phyloP scores from a whole-genome alignment of 345 rosid species.

The Eucalyptus regnans region DNA sequence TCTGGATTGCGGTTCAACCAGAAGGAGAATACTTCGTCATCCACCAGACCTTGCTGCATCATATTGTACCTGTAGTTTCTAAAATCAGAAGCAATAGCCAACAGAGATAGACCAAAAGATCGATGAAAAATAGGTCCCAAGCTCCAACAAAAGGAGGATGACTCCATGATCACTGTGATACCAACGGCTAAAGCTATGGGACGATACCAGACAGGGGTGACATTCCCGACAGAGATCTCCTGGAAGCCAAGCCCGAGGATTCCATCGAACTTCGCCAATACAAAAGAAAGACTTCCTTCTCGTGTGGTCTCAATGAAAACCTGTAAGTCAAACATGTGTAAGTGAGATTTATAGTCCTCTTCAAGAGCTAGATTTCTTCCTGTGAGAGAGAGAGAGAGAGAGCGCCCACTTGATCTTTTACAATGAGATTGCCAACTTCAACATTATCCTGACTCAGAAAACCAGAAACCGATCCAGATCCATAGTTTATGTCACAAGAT shows the following conservation, averaged over 20 bases:
- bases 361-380: neutral
- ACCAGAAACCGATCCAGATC: slow-evolving; percentile 67
- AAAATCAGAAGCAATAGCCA: neutral
- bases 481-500: slow-evolving; percentile 43
- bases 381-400: neutral
- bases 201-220: slow-evolving; percentile 53
- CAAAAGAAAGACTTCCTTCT: slow-evolving; percentile 46
- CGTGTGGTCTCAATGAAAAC: slow-evolving; percentile 63
- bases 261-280: slow-evolving; percentile 67
- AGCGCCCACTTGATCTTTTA: slow-evolving; percentile 49
- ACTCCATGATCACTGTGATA: neutral
- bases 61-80: slow-evolving; percentile 50
- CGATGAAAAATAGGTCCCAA: neutral
- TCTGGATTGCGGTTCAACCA: slow-evolving; percentile 58
- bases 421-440: slow-evolving; percentile 48
- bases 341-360: neutral
- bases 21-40: slow-evolving; percentile 54
- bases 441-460: slow-evolving; percentile 71
- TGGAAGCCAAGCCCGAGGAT: slow-evolving; percentile 73
- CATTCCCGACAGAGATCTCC: slow-evolving; percentile 61
- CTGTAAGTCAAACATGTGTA: slow-evolving; percentile 6
- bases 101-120: neutral
- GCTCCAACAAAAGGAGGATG: neutral
- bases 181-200: neutral
- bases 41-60: slow-evolving; percentile 42